These are phyloP conservation scores for Colletotrichum limetticola DNA, from an alignment of 2,329 filamentous ascomycete genomes.

Conservation along the genomic window DNA sequence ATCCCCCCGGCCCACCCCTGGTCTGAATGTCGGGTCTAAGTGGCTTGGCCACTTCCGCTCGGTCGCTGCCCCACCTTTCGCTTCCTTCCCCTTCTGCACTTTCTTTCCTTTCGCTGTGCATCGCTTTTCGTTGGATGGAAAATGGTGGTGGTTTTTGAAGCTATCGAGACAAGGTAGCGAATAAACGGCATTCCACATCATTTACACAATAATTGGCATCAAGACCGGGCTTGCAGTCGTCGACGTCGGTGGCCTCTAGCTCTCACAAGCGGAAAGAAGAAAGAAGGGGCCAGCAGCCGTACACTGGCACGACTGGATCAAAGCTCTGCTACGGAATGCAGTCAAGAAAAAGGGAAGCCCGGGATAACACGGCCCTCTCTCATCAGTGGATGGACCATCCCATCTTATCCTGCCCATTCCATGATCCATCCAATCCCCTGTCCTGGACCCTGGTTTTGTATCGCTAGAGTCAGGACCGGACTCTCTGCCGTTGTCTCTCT, in stretches of 20 bases:
- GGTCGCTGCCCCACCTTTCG: background rate
- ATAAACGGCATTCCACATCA: background rate
- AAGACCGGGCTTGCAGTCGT: background rate
- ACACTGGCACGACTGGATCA: background rate
- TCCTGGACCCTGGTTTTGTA: constrained; percentile 16
- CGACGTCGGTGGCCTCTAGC: background rate
- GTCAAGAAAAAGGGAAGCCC: background rate
- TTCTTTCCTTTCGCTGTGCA: background rate
- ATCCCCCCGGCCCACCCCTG: background rate
- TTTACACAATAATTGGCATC: background rate
- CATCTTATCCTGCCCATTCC: background rate
- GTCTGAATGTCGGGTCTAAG: background rate
- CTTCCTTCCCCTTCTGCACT: background rate
- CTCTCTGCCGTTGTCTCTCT: constrained; percentile 5
- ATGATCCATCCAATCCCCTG: constrained; percentile 11
- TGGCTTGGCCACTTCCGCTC: constrained; percentile 12
- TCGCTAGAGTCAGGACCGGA: constrained; percentile 15
- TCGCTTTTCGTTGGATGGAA: background rate
- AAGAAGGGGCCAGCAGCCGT: too few relatives aligned
- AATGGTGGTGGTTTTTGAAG: background rate
- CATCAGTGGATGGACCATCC: background rate
- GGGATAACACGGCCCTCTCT: constrained; percentile 19
- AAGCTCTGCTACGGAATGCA: background rate
- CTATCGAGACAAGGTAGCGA: background rate
- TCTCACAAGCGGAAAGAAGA: background rate